Percentiles rank a stretch among this genome's conserved stretches.
Evolutionary conservation across 495 filamentous ascomycete species (phyloP).

Genomic region (Xylaria bambusicola): DNA sequence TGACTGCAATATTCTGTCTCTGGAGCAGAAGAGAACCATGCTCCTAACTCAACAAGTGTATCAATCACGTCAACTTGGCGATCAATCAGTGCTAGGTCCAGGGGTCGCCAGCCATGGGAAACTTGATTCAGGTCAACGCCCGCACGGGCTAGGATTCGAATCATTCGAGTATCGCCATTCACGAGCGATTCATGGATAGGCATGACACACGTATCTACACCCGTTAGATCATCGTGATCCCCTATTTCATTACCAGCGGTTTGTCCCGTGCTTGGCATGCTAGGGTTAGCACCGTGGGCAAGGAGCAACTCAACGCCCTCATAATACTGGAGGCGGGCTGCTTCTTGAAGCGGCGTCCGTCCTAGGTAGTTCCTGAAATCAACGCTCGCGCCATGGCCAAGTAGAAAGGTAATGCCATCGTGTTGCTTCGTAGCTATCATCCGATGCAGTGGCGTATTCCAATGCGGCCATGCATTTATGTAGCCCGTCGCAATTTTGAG

Average conservation of each 20-base stretch:
- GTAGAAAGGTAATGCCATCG: background rate
- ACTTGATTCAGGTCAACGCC: background rate
- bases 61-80: background rate
- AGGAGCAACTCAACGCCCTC: slow-evolving; percentile 1
- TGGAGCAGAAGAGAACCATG: background rate
- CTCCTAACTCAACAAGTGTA: background rate
- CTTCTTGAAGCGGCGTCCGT: background rate
- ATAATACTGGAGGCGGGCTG: background rate
- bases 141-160: background rate
- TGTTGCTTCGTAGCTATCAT: slow-evolving; percentile 2
- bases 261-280: background rate
- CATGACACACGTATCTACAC: background rate
- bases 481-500: background rate
- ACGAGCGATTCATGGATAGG: background rate
- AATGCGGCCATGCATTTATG: background rate
- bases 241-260: background rate
- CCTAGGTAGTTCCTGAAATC: background rate
- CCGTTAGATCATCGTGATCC: background rate
- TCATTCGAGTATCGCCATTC: background rate
- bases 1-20: background rate
- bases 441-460: background rate
- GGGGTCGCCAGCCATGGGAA: background rate
- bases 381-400: background rate
- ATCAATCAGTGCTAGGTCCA: background rate
- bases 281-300: slow-evolving; percentile 16